Percentiles rank a stretch among this genome's conserved stretches.
These are phyloP conservation scores for Ambispora gerdemannii DNA, from an alignment of 192 early-diverging fungal genomes.

Conservation along the genomic window DNA sequence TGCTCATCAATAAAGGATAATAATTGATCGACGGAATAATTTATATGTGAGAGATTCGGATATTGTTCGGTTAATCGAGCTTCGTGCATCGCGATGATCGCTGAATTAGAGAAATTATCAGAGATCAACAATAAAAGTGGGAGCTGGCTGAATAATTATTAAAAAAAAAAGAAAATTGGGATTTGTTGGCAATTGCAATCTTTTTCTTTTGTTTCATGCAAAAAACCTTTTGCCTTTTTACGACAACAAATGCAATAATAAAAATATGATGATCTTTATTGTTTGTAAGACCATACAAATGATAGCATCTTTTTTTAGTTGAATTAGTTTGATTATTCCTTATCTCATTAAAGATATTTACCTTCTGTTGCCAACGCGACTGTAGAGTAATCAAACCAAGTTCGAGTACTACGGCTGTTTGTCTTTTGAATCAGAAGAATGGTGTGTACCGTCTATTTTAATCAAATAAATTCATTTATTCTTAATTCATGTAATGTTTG, in stretches of 20 bases:
- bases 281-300: too few relatives aligned
- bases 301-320: too few relatives aligned
- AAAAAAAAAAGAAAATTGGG: not conserved
- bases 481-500: too few relatives aligned
- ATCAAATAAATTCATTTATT: too few relatives aligned
- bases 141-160: too few relatives aligned
- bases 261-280: not conserved
- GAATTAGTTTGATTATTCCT: too few relatives aligned
- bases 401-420: slow-evolving; percentile 21
- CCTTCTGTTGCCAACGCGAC: slow-evolving; percentile 34
- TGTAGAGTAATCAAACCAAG: slow-evolving; percentile 33
- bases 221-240: not conserved
- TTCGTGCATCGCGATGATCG: slow-evolving; percentile 38
- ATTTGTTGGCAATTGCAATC: not conserved
- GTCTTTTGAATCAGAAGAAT: slow-evolving; percentile 36
- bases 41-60: slow-evolving; percentile 32
- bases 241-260: too few relatives aligned
- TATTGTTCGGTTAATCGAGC: slow-evolving; percentile 34
- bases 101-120: not conserved
- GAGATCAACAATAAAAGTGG: too few relatives aligned
- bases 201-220: not conserved
- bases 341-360: not conserved
- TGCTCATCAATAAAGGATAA: slow-evolving; percentile 39
- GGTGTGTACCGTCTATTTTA: slow-evolving; percentile 30
- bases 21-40: slow-evolving; percentile 42